Base-by-base conservation (phyloP, 163 green algal species). In the Trebouxiophyceae sp. region DNA sequence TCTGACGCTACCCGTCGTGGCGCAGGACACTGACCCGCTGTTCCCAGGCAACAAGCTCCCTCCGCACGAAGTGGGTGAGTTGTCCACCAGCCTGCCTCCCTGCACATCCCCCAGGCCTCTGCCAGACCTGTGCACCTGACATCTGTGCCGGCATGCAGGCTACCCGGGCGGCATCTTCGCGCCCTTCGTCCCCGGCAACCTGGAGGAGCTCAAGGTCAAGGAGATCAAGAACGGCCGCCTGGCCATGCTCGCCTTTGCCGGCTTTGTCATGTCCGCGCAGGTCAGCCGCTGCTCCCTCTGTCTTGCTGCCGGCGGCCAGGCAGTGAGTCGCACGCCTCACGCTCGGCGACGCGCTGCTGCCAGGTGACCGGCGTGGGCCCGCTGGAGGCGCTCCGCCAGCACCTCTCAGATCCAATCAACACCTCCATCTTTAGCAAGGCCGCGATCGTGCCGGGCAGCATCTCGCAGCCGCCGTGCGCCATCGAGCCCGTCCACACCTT, bases 161-260 rank as follows among this genome's bases (percentile, higher is more conserved):
- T n/a, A n/a, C n/a, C n/a, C n/a, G 19, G 39, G 39, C 39, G 85
- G 85, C 67, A 76, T 95, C 69, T 95, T 95, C 64, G 82, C 83
- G 27, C 79, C 76, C 56, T 86, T 92, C 45, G 67, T 87, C 19
- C 73, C 72, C 46, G 76, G 68, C 27, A 31, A 50, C n/a, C 47
- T 55, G 7, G 87, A 95, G 57, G 83, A 91, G 74, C 83, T 93
- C 34, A 93, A 90, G 81, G 66, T 94, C 22, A 91, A 92, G 78
- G 88, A 94, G 80, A 85, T 95, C 74, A 95, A 95, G 83, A 89
- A 94, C 69, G 82, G 77, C 59, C 78, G 87, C 54, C 80, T 94
- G 4, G 85, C 47, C 47, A 57, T 57, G 47, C 23, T 57, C 23
- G 16, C 47, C 19, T 69, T 68, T 50, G 45, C 77, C 39, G 76